A percentile compares a stretch with the other conserved stretches of the same genome.
phyloP scores from a whole-genome alignment of 2,329 filamentous ascomycete species.

The Beauveria caledonica region DNA sequence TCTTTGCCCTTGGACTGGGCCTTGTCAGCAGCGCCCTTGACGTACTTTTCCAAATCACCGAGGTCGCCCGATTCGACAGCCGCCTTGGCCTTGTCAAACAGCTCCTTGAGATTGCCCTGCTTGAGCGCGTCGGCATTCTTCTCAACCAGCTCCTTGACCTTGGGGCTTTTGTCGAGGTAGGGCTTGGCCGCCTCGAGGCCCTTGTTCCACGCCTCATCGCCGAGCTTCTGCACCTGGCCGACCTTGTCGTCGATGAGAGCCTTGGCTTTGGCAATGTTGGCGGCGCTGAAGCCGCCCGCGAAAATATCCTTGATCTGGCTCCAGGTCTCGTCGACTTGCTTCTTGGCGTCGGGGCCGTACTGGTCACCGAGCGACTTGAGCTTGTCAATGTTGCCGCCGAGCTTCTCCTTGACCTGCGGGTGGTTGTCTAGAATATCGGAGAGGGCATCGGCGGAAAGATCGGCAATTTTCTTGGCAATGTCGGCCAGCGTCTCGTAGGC shows the following conservation, averaged over 20 bases:
- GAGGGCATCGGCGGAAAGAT: constrained; percentile 54
- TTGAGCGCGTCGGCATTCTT: constrained; percentile 61
- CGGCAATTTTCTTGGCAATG: constrained; percentile 49
- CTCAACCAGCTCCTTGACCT: constrained; percentile 64
- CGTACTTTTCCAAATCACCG: constrained; percentile 31
- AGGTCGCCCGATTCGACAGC: constrained; percentile 54
- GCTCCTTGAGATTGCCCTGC: constrained; percentile 54
- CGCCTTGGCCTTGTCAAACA: constrained; percentile 54
- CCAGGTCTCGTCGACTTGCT: constrained; percentile 67
- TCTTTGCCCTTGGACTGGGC: constrained; percentile 11
- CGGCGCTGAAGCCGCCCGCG: constrained; percentile 48
- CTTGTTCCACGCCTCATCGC: constrained; percentile 66
- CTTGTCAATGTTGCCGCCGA: constrained; percentile 59
- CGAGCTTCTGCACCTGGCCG: constrained; percentile 61
- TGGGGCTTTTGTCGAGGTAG: constrained; percentile 66
- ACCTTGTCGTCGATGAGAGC: constrained; percentile 62
- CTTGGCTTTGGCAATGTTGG: constrained; percentile 46
- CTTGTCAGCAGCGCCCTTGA: constrained; percentile 23
- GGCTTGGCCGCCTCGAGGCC: constrained; percentile 63
- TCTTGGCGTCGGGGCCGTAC: constrained; percentile 69
- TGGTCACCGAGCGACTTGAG: constrained; percentile 61
- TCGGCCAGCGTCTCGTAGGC: constrained; percentile 56
- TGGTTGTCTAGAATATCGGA: constrained; percentile 64
- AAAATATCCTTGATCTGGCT: constrained; percentile 60
- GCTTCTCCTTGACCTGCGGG: constrained; percentile 62